phyloP scores from a whole-genome alignment of 2,329 filamentous ascomycete species.

The Botrytis fabae region DNA sequence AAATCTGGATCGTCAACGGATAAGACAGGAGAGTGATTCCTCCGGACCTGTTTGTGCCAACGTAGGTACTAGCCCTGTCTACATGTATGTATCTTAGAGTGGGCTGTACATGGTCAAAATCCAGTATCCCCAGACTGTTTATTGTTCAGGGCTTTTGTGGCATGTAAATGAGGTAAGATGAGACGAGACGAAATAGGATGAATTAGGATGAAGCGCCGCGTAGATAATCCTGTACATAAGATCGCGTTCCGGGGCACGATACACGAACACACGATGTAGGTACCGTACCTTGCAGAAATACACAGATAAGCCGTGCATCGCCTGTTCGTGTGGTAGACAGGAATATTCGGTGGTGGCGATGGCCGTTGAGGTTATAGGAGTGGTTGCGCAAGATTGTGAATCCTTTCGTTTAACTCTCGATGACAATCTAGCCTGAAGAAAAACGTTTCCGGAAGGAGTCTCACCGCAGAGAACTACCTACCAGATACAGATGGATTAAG shows the following conservation, averaged over 20 bases:
- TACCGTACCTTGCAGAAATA: background rate
- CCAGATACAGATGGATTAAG: background rate
- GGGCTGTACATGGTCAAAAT: background rate
- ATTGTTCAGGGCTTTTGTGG: background rate
- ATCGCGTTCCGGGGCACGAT: background rate
- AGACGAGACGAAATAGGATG: background rate
- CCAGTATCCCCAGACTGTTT: slow-evolving; percentile 4
- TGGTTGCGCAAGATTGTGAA: background rate
- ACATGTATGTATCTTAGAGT: background rate
- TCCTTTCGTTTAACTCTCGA: slow-evolving; percentile 15
- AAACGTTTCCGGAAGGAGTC: slow-evolving; percentile 11
- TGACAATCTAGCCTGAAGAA: background rate
- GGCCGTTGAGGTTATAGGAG: background rate
- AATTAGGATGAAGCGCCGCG: background rate
- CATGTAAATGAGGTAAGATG: background rate
- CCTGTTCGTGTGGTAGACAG: background rate
- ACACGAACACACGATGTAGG: background rate
- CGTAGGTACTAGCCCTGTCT: background rate
- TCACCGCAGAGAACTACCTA: slow-evolving; percentile 11
- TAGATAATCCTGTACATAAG: background rate
- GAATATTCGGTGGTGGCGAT: slow-evolving; percentile 4
- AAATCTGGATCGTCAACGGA: slow-evolving; percentile 6
- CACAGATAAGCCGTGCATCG: background rate
- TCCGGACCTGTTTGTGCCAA: background rate
- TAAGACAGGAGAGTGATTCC: background rate